Evolutionary conservation across 331 rosid species (phyloP), one percentile per base, ranked within the genome.

Genomic region (Cydonia oblonga): DNA sequence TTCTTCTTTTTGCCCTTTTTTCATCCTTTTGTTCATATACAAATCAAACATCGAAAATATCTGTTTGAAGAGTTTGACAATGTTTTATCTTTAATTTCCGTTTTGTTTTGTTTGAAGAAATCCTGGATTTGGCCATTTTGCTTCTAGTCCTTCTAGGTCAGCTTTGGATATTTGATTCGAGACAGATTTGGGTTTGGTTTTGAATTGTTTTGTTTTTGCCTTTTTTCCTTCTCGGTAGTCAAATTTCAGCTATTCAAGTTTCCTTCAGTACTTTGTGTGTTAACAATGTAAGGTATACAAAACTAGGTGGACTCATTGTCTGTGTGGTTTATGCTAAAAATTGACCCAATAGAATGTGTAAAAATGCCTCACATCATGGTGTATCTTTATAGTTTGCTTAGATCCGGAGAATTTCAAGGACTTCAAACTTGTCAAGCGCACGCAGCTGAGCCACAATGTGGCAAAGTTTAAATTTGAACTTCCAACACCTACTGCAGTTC

Each of bases 381-480:
- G 40, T 68, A 51, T 78, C 53, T 74, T 71, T 79, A 61, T 72
- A 95, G 99, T 76, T 71, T 58, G 61, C 90, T 81, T 95, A 81
- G 84, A 95, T 82, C 90, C 99, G 11, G 88, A 88, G 62, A 80
- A 70, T 26, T 95, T 87, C 87, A 91, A 74, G 87, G 80, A 84
- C 65, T 95, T 89, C 75, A 91, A 91, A 82, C 96, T 91, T 73
- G 88, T 84, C 64, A 88, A 88, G 83, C 91, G 90, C 22, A n/a
- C 70, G 14, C 91, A 89, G 71, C 81, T 95, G 84, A 95, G 99
- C 90, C 97, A 95, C 78, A 91, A 95, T 87, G 99, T 91, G 66
- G 97, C 99, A 8, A 95, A 90, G 83, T 95, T 95, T 85, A 91
- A 64, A 51, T 95, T 95, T 82, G 86, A 25, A 64, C 97, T 95